These are phyloP conservation scores for Crinitomyces ghanaensis DNA, from an alignment of 805 yeast species.

Conservation along the genomic window DNA sequence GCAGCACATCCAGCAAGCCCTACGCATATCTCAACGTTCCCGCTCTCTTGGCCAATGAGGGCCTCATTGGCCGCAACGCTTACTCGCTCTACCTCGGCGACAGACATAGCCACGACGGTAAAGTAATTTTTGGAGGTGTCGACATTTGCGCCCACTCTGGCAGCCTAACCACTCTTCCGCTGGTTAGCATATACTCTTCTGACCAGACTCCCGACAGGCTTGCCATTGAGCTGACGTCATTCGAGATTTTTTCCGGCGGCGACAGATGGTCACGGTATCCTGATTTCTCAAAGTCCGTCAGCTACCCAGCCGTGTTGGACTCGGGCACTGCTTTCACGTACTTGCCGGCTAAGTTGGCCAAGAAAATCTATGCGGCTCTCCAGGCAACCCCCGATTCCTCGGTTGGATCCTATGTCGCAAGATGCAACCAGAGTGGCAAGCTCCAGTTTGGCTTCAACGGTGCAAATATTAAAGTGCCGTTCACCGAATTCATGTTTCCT, in stretches of 20 bases:
- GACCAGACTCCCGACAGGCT: not conserved
- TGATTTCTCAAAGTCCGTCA: not conserved
- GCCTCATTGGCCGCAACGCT: conserved; percentile 30
- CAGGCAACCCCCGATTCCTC: no score
- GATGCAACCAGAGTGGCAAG: no score
- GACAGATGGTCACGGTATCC: no score
- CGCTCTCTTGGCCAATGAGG: conserved; percentile 27
- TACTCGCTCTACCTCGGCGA: conserved; percentile 42
- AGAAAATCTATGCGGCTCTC: conserved; percentile 24
- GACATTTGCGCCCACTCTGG: conserved; percentile 54
- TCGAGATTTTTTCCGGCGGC: no score
- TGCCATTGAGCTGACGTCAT: conserved; percentile 1
- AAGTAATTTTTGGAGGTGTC: conserved; percentile 57
- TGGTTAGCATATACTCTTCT: conserved; percentile 8
- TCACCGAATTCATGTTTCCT: conserved; percentile 16
- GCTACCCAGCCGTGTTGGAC: conserved; percentile 14
- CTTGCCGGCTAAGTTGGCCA: conserved; percentile 18
- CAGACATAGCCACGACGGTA: conserved; percentile 29
- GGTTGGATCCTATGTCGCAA: no score
- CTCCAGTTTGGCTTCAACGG: conserved; percentile 16
- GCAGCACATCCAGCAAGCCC: no score
- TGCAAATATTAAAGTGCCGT: conserved; percentile 18
- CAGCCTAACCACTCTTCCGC: conserved; percentile 15
- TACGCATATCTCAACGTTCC: conserved; percentile 35
- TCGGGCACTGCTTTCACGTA: conserved; percentile 17